These are phyloP conservation scores for Sanghuangporus weigelae DNA, from an alignment of 1,284 basidiomycete genomes.

Conservation along the genomic window DNA sequence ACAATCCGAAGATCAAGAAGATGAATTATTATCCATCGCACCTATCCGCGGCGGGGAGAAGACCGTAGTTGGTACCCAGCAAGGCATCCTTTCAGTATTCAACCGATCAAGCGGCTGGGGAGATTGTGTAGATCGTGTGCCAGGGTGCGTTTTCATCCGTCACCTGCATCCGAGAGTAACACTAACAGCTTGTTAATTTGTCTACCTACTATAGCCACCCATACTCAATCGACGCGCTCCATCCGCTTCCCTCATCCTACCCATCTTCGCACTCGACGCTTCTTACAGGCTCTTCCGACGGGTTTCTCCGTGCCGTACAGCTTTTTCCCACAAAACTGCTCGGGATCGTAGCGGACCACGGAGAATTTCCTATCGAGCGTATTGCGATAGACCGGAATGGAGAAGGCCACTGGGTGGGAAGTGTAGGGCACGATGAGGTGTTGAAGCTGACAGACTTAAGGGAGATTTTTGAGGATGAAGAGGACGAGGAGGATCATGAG, in stretches of 20 bases:
- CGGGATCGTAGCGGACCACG: conserved; percentile 88
- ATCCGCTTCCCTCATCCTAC: conserved; percentile 62
- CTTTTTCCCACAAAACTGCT: conserved; percentile 87
- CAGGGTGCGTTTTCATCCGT: conserved; percentile 52
- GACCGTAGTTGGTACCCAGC: conserved; percentile 84
- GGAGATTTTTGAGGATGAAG: conserved; percentile 56
- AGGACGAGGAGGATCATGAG: conserved; percentile 28
- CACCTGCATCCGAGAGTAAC: neutral
- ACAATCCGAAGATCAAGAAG: conserved; percentile 92
- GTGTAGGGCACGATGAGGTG: conserved; percentile 87
- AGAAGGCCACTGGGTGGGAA: conserved; percentile 79
- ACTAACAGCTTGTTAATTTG: neutral
- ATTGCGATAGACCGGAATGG: conserved; percentile 57
- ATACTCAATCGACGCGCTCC: conserved; percentile 81
- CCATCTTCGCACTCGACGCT: conserved; percentile 68
- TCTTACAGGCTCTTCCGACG: conserved; percentile 91
- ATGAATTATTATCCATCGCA: conserved; percentile 84
- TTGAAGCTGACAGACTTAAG: conserved; percentile 81
- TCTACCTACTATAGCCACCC: conserved; percentile 60
- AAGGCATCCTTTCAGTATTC: conserved; percentile 90
- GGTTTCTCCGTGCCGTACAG: conserved; percentile 85
- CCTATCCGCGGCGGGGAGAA: conserved; percentile 74
- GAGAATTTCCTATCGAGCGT: conserved; percentile 86
- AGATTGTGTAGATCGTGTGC: conserved; percentile 91
- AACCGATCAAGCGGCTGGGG: conserved; percentile 83